These are phyloP conservation scores for Epichloe bromicola DNA, from an alignment of 2,329 filamentous ascomycete species.

Conservation along the genomic window DNA sequence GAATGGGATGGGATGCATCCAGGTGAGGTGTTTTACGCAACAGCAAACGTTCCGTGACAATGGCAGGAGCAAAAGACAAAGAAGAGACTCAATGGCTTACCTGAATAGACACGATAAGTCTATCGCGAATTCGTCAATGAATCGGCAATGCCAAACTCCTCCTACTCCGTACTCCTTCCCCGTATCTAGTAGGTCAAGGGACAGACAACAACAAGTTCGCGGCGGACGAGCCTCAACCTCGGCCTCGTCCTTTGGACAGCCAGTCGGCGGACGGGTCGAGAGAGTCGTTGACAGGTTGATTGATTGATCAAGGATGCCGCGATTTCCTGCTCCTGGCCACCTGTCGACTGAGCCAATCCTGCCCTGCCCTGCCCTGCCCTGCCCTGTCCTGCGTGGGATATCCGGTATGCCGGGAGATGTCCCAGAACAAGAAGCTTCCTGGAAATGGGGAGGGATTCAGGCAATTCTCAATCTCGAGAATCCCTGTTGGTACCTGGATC, in stretches of 20 bases:
- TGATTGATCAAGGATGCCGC: too few species aligned
- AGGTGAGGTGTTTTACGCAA: background rate
- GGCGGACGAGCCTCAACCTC: background rate
- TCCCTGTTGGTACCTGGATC: background rate
- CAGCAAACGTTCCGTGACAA: background rate
- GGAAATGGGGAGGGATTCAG: background rate
- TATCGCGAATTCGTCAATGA: background rate
- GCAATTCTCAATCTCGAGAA: background rate
- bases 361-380: background rate
- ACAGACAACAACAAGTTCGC: background rate
- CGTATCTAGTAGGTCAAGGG: background rate
- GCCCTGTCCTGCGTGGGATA: background rate
- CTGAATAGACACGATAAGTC: background rate
- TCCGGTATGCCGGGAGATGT: background rate
- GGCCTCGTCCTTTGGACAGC: background rate
- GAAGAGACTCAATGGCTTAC: background rate
- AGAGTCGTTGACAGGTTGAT: too few species aligned
- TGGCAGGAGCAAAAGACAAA: background rate
- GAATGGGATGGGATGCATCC: background rate
- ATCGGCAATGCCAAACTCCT: background rate
- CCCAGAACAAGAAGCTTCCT: background rate
- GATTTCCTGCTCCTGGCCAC: background rate
- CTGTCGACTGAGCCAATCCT: background rate
- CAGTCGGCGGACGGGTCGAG: too few species aligned
- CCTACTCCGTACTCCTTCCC: background rate